Evolutionary conservation across 768 basidiomycete species (phyloP).

Genomic region (Amylocystis lapponica): DNA sequence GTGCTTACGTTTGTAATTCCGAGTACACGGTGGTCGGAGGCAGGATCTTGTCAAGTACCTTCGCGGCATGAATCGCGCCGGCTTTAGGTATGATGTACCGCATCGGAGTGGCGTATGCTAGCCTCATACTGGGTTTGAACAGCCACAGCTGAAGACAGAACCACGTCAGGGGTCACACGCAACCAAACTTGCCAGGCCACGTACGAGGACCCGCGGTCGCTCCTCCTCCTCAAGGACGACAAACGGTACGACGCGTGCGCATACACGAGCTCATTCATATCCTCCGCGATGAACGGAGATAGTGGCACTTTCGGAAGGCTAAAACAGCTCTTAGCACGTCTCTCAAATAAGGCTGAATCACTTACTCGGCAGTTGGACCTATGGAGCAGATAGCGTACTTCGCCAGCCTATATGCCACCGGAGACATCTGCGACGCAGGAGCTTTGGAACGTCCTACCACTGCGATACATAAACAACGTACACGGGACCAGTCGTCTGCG

Average conservation of each 20-base stretch:
- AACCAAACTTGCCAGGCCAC: slow-evolving; percentile 25
- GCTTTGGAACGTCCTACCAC: slow-evolving; percentile 67
- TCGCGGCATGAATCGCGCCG: slow-evolving; percentile 64
- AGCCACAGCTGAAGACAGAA: slow-evolving; percentile 97
- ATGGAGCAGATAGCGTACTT: slow-evolving; percentile 82
- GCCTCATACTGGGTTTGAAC: slow-evolving; percentile 83
- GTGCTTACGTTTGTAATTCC: slow-evolving; percentile 49
- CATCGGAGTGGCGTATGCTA: slow-evolving; percentile 62
- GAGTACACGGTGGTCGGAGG: slow-evolving; percentile 47
- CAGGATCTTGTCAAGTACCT: slow-evolving; percentile 80
- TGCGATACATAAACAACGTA: slow-evolving; percentile 81
- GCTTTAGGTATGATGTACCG: slow-evolving; percentile 55
- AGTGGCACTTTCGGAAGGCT: slow-evolving; percentile 49
- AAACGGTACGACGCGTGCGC: slow-evolving; percentile 95
- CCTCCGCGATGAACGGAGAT: slow-evolving; percentile 85
- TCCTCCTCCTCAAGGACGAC: slow-evolving; percentile 82
- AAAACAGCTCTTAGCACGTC: slow-evolving; percentile 6
- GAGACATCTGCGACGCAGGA: slow-evolving; percentile 22
- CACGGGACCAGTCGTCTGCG: slow-evolving; percentile 56
- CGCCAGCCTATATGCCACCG: slow-evolving; percentile 60
- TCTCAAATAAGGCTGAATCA: too few species aligned
- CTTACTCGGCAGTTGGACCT: slow-evolving; percentile 56
- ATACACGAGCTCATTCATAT: slow-evolving; percentile 86
- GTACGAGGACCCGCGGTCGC: slow-evolving; percentile 68
- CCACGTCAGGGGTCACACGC: too few species aligned